Base-by-base conservation (phyloP, 1,284 basidiomycete genomes). In the Moesziomyces antarcticus region DNA sequence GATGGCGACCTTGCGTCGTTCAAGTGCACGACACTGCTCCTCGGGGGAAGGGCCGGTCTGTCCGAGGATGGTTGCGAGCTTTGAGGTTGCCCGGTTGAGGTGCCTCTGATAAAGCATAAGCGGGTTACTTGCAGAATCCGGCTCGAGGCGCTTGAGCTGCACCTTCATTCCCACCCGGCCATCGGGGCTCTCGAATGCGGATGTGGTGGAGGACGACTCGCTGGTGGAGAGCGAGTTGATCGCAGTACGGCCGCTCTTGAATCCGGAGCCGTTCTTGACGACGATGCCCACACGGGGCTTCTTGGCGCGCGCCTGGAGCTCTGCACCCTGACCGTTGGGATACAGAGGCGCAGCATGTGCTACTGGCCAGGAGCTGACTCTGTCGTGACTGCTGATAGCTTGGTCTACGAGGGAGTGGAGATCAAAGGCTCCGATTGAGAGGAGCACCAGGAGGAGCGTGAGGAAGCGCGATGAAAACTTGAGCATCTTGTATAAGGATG, bases 21-120 rank as follows among this genome's bases (percentile, higher is more conserved):
- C 54, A 5, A 79, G 30, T 1, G 77, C 68, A 7, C 51, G 50
- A 16, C 54, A 33, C 51, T 65, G 50, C 47, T 75, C 51, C 43
- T 63, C 58, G 1, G 46, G n/a, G 7, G 55, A 62, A 5, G 76
- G 76, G 3, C 40, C 56, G 11, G 30, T 44, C 3, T 56, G 54
- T 5, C 68, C 58, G 2, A 62, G 44, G 35, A 78, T 78, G n/a
- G 51, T 35, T n/a, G 75, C 76, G 3, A 78, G 59, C 47, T 79
- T 79, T 1, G 74, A 66, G 35, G 69, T 73, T 9, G 77, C 77
- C 1, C 60, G 50, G 44, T 79, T 79, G 24, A 79, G 53, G 35
- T 79, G 77, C 33, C 73, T 55, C 54, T 79, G 77, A 11, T 75
- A 70, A 4, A 79, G 62, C 74, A 77, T 75, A 33, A 77, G 27